Evolutionary conservation across 2,329 filamentous ascomycete species (phyloP), one percentile per base, ranked within the genome.

Genomic region (Fusarium sp.): DNA sequence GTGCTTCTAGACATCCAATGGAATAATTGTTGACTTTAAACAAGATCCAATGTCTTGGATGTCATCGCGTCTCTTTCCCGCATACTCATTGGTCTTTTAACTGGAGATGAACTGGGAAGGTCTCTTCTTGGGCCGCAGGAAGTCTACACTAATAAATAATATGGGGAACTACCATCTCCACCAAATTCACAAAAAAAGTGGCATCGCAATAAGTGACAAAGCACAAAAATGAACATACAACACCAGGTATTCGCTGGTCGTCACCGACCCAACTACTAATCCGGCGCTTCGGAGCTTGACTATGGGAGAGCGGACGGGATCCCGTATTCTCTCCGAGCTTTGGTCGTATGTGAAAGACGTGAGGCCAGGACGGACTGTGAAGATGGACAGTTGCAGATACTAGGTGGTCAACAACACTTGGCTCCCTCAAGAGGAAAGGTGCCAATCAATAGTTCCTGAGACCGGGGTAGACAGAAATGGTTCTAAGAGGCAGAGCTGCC

Each of bases 231-330:
- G 10, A 49, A 63, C 60, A 63, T 63, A 63, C 60, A 60, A 63
- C 55, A 63, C 60, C 44, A 19, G 60, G 60, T 18, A 60, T 63
- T 63, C 60, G 55, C 60, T 63, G 55, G 60, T 63, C 55, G 54
- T 60, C 60, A 63, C 55, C 44, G 44, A 63, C 55, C 60, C 55
- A 63, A 63, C 54, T 63, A 63, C 60, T 63, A 63, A 63, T 63
- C 60, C 60, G 54, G 60, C 60, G 60, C 62, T 62, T 62, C 62
- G 46, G 21, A 62, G 46, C 57, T 64, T 64, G 57, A 64, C 62
- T 54, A 62, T 46, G 57, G 57, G 61, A 61, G 61, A 64, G 37
- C 37, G 18, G 44, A 63, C 61, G 61, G 56, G 61, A 63, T 60
- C 61, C 57, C 61, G 61, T 64, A 54, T 64, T 64, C n/a, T 61